Evolutionary conservation across 2,329 filamentous ascomycete species (phyloP), one percentile per base, ranked within the genome.

Genomic region (Chaetomiaceae sp.): DNA sequence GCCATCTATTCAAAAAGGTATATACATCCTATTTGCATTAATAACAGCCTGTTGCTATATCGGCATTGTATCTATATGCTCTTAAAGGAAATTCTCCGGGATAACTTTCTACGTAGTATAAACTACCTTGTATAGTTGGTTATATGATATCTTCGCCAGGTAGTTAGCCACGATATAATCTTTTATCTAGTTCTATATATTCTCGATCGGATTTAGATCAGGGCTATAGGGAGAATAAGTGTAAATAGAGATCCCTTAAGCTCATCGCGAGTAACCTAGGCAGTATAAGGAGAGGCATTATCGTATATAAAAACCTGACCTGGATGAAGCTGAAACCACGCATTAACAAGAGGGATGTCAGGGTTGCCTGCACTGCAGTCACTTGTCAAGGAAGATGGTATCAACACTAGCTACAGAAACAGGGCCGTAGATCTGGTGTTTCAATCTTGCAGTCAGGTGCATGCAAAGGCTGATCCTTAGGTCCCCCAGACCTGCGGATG

Each of bases 321-420:
- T 21, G 27, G 41, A 33, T 44, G 16, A 13, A 44, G 16, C 9
- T 18, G 41, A 33, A 44, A 44, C 41, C 27, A 44, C n/a, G 9
- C 16, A 33, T 44, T 14, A 32, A 44, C 27, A 44, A 44, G 41
- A 44, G 41, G 41, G 18, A 44, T n/a, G n/a, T n/a, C n/a, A n/a
- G n/a, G n/a, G n/a, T n/a, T n/a, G n/a, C n/a, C n/a, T n/a, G n/a
- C n/a, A n/a, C n/a, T n/a, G n/a, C n/a, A n/a, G n/a, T n/a, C n/a
- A n/a, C n/a, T n/a, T n/a, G n/a, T n/a, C n/a, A n/a, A n/a, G n/a
- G n/a, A n/a, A n/a, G n/a, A n/a, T n/a, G n/a, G n/a, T n/a, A n/a
- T n/a, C n/a, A n/a, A n/a, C n/a, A n/a, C n/a, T n/a, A n/a, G n/a
- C n/a, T n/a, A n/a, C n/a, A n/a, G n/a, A n/a, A n/a, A n/a, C n/a